Evolutionary conservation across 345 rosid genomes (phyloP).

Genomic region (Clausena lansium): DNA sequence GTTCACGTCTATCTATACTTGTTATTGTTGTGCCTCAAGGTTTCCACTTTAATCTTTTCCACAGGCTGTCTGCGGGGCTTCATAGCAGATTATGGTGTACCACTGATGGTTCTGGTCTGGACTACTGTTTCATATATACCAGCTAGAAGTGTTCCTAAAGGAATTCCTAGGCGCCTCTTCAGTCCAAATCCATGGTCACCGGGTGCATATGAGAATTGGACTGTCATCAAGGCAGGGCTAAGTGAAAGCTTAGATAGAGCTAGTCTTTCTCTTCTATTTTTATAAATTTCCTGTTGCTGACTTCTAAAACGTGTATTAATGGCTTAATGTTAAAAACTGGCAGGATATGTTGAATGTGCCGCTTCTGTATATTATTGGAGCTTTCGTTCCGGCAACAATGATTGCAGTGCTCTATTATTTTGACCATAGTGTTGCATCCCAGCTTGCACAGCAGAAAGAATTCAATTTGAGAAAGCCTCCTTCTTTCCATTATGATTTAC

Average conservation of each 20-base stretch:
- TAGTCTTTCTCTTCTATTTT: neutral
- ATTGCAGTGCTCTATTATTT: slow-evolving; percentile 89
- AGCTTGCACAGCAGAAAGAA: slow-evolving; percentile 91
- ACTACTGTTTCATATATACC: slow-evolving; percentile 77
- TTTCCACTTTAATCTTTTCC: neutral
- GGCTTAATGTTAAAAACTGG: slow-evolving; percentile 15
- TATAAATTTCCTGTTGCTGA: neutral
- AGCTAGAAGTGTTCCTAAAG: slow-evolving; percentile 65
- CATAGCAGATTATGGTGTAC: slow-evolving; percentile 91
- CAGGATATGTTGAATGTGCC: slow-evolving; percentile 93
- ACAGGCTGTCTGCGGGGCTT: slow-evolving; percentile 79
- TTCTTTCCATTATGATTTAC: slow-evolving; percentile 85
- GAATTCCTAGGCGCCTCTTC: slow-evolving; percentile 89
- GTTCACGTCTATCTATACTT: neutral
- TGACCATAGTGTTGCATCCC: slow-evolving; percentile 93
- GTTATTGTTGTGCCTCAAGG: neutral
- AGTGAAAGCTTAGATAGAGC: neutral
- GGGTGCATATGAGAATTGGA: slow-evolving; percentile 88
- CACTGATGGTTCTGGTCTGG: slow-evolving; percentile 89
- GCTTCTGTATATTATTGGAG: slow-evolving; percentile 70
- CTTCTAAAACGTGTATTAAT: neutral
- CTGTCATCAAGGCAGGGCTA: slow-evolving; percentile 63
- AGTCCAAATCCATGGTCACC: slow-evolving; percentile 98
- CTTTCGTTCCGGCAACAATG: slow-evolving; percentile 95
- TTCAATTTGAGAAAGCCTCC: slow-evolving; percentile 86